Evolutionary conservation across 371 early-diverging fungal genomes (phyloP).

Genomic region (Quaeritorhiza haematococci): DNA sequence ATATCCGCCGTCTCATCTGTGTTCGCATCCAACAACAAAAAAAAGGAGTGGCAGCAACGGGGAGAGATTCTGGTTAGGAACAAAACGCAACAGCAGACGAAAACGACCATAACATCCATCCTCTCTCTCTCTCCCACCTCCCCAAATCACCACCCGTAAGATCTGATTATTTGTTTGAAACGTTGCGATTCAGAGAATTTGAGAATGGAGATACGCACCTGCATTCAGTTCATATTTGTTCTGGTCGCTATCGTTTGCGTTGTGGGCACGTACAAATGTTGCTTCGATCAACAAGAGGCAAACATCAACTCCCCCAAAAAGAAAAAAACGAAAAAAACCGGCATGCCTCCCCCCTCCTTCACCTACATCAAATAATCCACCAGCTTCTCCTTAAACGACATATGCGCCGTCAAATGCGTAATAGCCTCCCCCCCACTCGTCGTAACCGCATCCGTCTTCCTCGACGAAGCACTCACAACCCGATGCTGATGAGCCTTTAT

Average conservation of each 20-base stretch:
- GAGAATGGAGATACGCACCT: not conserved
- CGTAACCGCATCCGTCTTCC: not conserved
- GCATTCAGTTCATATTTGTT: conserved; percentile 22
- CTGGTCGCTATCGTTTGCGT: conserved; percentile 26
- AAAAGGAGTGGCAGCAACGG: not conserved
- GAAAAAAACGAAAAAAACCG: too few relatives aligned
- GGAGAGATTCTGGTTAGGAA: not conserved
- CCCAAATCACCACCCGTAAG: too few relatives aligned
- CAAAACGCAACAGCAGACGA: not conserved
- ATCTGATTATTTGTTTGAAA: conserved; percentile 1
- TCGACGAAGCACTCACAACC: not conserved
- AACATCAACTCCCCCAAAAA: not conserved
- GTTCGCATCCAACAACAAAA: conserved; percentile 3
- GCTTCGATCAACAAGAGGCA: not conserved
- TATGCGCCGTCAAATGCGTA: too few relatives aligned
- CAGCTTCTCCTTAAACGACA: conserved; percentile 34
- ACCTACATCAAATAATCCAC: conserved; percentile 43
- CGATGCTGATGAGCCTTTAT: not conserved
- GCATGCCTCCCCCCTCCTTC: too few relatives aligned
- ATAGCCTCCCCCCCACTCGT: not conserved
- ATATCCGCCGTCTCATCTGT: conserved; percentile 28
- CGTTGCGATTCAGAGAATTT: conserved; percentile 10
- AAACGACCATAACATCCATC: not conserved
- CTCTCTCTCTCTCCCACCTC: not conserved
- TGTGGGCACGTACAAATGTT: not conserved